These are phyloP conservation scores for Brettanomyces sp. DNA, from an alignment of 805 yeast species.

Conservation along the genomic window DNA sequence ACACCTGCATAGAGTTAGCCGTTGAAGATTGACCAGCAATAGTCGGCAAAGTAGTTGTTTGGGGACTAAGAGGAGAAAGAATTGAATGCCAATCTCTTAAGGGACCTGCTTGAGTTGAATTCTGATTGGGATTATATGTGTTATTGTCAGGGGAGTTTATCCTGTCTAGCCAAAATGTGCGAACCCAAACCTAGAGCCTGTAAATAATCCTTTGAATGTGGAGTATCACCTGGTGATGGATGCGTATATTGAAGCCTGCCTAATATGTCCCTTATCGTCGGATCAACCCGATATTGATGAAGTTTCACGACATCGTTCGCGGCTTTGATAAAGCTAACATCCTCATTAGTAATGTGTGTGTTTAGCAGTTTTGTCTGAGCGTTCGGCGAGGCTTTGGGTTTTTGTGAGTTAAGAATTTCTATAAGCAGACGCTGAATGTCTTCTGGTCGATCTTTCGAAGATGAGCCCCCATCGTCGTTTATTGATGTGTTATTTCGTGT, in stretches of 20 bases:
- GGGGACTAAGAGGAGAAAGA: too few relatives aligned
- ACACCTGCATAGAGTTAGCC: too few relatives aligned
- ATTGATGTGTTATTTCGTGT: too few relatives aligned
- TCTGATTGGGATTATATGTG: constrained; percentile 8
- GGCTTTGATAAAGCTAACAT: constrained; percentile 43
- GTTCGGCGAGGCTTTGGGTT: constrained; percentile 17
- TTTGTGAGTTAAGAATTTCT: constrained; percentile 19
- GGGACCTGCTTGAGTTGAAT: too few relatives aligned
- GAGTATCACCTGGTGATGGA: constrained; percentile 50
- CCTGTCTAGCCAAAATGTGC: constrained; percentile 3
- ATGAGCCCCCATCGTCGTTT: neutral
- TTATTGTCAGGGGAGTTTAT: constrained; percentile 13
- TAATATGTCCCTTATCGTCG: constrained; percentile 52
- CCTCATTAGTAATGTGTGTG: constrained; percentile 33
- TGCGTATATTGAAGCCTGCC: constrained; percentile 49
- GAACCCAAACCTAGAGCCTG: constrained; percentile 11
- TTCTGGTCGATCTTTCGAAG: constrained; percentile 1
- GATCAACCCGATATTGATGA: constrained; percentile 40
- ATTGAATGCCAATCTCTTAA: too few relatives aligned
- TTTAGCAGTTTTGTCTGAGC: constrained; percentile 11
- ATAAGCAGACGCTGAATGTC: constrained; percentile 16
- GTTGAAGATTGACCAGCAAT: too few relatives aligned
- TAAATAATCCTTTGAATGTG: constrained; percentile 19
- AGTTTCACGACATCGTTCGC: constrained; percentile 52
- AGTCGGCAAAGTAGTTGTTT: too few relatives aligned